phyloP scores from a whole-genome alignment of 139 green algal species.

The Micromonas pusilla region DNA sequence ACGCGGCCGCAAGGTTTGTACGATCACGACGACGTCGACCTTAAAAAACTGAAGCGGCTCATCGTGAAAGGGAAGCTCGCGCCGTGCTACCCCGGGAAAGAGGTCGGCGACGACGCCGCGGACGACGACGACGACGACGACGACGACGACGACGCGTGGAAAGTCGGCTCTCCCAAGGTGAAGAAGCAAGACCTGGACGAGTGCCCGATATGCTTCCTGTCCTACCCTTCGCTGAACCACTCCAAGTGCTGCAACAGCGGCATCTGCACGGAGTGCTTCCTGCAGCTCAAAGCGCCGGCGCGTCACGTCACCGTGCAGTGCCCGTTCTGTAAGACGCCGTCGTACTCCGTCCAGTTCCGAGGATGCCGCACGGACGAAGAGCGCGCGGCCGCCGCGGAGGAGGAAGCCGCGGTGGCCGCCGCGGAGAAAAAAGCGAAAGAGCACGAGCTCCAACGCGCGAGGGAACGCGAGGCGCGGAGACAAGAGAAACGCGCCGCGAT shows the following conservation, averaged over 20 bases:
- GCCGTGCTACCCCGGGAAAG: background rate
- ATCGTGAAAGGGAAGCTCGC: background rate
- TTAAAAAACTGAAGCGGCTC: background rate
- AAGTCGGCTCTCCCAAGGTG: too few relatives aligned
- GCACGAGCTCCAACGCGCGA: background rate
- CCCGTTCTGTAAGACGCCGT: background rate
- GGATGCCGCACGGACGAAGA: background rate
- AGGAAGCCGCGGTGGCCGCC: background rate
- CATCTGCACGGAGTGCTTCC: conserved; percentile 6
- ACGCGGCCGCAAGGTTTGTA: background rate
- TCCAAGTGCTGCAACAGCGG: background rate
- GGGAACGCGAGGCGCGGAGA: conserved; percentile 7
- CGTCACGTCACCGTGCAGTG: background rate
- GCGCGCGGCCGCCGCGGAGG: background rate
- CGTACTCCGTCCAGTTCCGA: background rate
- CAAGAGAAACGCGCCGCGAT: too few relatives aligned
- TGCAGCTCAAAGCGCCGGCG: conserved; percentile 2
- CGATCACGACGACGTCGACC: background rate
- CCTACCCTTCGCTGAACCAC: background rate
- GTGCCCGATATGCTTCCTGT: background rate
- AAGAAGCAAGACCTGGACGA: background rate
- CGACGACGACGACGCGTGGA: too few relatives aligned
- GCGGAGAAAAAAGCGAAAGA: background rate
- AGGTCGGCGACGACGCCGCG: background rate
- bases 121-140: background rate